Conservation (phyloP, 441 rosid species). For the Viola pubescens region DNA sequence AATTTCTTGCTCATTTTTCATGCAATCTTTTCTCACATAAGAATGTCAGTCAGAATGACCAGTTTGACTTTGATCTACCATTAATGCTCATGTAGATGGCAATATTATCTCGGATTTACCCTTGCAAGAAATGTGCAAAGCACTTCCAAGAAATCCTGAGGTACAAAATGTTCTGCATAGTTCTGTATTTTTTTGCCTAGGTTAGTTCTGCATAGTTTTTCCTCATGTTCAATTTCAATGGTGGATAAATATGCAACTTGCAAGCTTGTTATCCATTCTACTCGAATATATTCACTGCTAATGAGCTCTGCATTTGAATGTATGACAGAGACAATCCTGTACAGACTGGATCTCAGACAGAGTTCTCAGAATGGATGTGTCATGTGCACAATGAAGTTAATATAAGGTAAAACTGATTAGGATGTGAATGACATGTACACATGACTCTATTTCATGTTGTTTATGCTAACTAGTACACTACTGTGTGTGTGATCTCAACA, state of each 20-base stretch:
- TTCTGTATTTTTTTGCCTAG: background rate
- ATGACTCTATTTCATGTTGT: background rate
- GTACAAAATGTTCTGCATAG: slow-evolving; percentile 22
- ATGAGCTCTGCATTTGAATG: slow-evolving; percentile 2
- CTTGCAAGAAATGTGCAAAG: slow-evolving; percentile 93
- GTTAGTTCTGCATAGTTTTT: background rate
- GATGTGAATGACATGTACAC: background rate
- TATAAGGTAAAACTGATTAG: slow-evolving; percentile 48
- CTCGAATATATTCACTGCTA: too few species aligned
- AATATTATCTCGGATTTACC: slow-evolving; percentile 84
- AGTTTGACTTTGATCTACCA: too few species aligned
- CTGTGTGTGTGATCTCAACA: slow-evolving; percentile 20
- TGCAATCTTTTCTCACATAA: background rate
- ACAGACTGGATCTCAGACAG: slow-evolving; percentile 68
- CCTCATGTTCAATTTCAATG: background rate
- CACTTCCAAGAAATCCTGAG: slow-evolving; percentile 87
- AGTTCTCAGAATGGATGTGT: slow-evolving; percentile 88
- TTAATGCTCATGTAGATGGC: slow-evolving; percentile 43
- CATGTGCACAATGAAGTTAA: slow-evolving; percentile 83
- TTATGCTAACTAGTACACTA: slow-evolving; percentile 1
- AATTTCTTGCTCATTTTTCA: slow-evolving; percentile 1
- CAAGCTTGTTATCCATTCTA: too few species aligned
- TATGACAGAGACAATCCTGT: slow-evolving; percentile 68
- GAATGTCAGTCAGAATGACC: background rate
- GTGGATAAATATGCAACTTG: background rate